phyloP scores from a whole-genome alignment of 495 filamentous ascomycete genomes.

The Aspergillus hancockii region DNA sequence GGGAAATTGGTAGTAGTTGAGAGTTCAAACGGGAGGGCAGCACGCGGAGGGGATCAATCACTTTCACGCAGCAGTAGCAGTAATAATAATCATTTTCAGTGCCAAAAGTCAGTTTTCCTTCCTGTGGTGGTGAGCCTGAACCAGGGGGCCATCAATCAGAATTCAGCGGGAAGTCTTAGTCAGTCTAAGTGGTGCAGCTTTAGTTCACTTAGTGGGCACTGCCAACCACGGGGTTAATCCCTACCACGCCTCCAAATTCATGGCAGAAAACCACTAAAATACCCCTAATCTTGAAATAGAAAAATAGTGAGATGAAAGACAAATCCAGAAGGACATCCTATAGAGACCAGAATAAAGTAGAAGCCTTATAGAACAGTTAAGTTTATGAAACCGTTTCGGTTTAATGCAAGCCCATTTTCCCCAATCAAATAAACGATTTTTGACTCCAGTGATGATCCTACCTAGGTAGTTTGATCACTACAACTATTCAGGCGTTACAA shows the following conservation, averaged over 20 bases:
- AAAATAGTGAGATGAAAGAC: neutral
- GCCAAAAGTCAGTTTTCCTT: neutral
- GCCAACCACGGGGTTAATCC: neutral
- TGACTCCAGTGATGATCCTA: neutral
- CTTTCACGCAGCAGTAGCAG: neutral
- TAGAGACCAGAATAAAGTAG: neutral
- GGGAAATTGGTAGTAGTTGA: neutral
- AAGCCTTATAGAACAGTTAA: neutral
- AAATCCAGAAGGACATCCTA: neutral
- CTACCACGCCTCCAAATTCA: neutral
- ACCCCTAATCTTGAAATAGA: neutral
- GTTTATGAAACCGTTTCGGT: neutral
- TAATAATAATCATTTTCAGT: too few species aligned
- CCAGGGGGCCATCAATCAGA: slow-evolving; percentile 9
- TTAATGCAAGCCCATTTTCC: neutral
- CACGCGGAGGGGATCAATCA: slow-evolving; percentile 3
- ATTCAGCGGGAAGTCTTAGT: neutral
- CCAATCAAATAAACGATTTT: neutral
- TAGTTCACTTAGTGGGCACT: neutral
- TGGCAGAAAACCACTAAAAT: neutral
- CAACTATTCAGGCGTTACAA: neutral
- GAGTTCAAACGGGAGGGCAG: slow-evolving; percentile 1
- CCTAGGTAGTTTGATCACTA: neutral
- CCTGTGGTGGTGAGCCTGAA: slow-evolving; percentile 7
- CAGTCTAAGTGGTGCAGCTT: neutral